Evolutionary conservation across 306 rosid species (phyloP), one percentile per base, ranked within the genome.

Genomic region (Oxytropis ochrocephala): DNA sequence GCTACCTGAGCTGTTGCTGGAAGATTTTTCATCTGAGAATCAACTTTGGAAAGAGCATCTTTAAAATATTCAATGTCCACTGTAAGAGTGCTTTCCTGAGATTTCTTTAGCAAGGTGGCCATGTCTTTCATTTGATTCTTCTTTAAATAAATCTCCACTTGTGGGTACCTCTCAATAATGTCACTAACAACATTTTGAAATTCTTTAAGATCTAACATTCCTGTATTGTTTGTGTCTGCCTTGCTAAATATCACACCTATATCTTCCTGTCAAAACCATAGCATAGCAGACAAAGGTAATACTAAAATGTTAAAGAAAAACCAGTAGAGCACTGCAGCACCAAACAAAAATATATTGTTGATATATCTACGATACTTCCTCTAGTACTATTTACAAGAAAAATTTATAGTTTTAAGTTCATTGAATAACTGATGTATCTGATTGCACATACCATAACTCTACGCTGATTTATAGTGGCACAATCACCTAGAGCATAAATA

Each of bases 1-100:
- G 98, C 98, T 52, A 94, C 98, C 96, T 94, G 97, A 52, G 89
- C 98, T 1, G 98, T 94, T 70, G 97, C 96, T 3, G 98, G 97
- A 68, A 94, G 96, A 63, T 80, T 77, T 80, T 94, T 94, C 98
- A 88, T 90, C 79, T 94, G 96, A 42, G 95, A 90, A 74, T 94
- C 98, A 69, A 90, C 97, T 43, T 90, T 83, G 49, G 98, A 88
- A 80, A 94, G 95, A 27, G 95, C 84, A 36, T 81, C 57, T 81
- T 94, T 90, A 47, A 94, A 76, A 56, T 79, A 83, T 78, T 90
- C 98, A 69, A 94, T 88, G 77, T 83, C 87, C 64, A 90, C 79
- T 39, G 75, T 76, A 6, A 72, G 14, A 6, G 79, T 27, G 14
- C 63, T 85, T 41, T 84, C 84, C 39, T 81, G 67, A 46, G 96